Evolutionary conservation across 352 stramenopile genomes (phyloP).

Genomic region (Detonula confervacea): DNA sequence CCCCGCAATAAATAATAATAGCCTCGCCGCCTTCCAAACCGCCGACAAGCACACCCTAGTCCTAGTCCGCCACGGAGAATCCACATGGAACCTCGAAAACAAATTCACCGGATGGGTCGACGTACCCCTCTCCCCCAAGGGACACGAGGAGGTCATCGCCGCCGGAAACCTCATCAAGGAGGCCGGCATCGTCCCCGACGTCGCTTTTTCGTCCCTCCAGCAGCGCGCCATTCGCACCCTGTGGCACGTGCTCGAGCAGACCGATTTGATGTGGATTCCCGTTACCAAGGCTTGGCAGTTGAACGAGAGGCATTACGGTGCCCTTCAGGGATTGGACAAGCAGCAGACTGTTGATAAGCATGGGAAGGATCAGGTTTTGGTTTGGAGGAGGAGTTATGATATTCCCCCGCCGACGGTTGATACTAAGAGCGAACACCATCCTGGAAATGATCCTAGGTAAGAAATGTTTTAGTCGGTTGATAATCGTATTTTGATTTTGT

Average conservation of each 20-base stretch:
- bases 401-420: conserved; percentile 94
- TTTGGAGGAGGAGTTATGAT: conserved; percentile 92
- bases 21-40: conserved; percentile 55
- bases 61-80: conserved; percentile 94
- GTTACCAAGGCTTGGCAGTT: conserved; percentile 91
- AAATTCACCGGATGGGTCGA: conserved; percentile 99
- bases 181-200: conserved; percentile 90
- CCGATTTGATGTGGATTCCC: conserved; percentile 97
- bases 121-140: conserved; percentile 89
- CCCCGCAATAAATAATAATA: not conserved
- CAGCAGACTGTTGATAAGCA: conserved; percentile 98
- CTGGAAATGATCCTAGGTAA: conserved; percentile 85
- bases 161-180: conserved; percentile 93
- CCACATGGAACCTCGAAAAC: conserved; percentile 98
- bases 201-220: conserved; percentile 95
- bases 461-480: conserved; percentile 7
- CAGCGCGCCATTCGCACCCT: conserved; percentile 98
- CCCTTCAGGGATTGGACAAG: conserved; percentile 98
- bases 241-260: conserved; percentile 96
- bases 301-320: conserved; percentile 99
- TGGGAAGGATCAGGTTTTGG: conserved; percentile 94
- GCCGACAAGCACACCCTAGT: conserved; percentile 84
- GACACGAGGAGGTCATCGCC: conserved; percentile 91
- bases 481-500: no score
- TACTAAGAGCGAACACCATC: conserved; percentile 81